phyloP scores from a whole-genome alignment of 2,329 filamentous ascomycete species.

The Chaetomium globosum region DNA sequence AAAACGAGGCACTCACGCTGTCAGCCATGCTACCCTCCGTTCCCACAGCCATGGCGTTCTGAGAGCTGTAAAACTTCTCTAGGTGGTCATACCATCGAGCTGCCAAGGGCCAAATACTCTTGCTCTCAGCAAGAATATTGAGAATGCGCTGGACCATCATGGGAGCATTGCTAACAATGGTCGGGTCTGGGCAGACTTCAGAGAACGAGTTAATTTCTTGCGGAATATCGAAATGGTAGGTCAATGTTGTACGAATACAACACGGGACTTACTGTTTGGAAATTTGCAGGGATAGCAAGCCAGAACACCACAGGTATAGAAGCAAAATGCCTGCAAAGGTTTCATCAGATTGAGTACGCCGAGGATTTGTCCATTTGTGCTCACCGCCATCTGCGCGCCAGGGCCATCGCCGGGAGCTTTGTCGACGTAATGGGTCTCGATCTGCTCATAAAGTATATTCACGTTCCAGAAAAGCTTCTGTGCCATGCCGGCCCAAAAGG shows the following conservation, averaged over 20 bases:
- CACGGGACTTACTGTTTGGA: slow-evolving; percentile 47
- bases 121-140: slow-evolving; percentile 52
- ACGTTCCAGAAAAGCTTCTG: slow-evolving; percentile 55
- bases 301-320: slow-evolving; percentile 58
- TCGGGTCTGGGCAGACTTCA: slow-evolving; percentile 49
- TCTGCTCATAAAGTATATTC: slow-evolving; percentile 52
- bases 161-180: slow-evolving; percentile 47
- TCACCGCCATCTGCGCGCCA: slow-evolving; percentile 56
- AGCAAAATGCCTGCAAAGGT: slow-evolving; percentile 49
- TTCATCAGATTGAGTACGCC: slow-evolving; percentile 5
- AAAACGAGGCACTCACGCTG: slow-evolving; percentile 42
- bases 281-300: slow-evolving; percentile 57
- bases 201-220: slow-evolving; percentile 22
- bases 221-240: background rate
- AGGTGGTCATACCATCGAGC: slow-evolving; percentile 56
- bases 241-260: background rate
- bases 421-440: slow-evolving; percentile 54
- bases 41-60: slow-evolving; percentile 45
- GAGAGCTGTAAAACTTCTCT: slow-evolving; percentile 51
- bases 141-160: slow-evolving; percentile 52
- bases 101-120: slow-evolving; percentile 56
- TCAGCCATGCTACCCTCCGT: slow-evolving; percentile 56
- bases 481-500: slow-evolving; percentile 51
- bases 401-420: slow-evolving; percentile 52
- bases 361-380: slow-evolving; percentile 24